A percentile compares a stretch with the other conserved stretches of the same genome.
Conservation (phyloP, 73 alveolate species). For the Paramecium bursaria region DNA sequence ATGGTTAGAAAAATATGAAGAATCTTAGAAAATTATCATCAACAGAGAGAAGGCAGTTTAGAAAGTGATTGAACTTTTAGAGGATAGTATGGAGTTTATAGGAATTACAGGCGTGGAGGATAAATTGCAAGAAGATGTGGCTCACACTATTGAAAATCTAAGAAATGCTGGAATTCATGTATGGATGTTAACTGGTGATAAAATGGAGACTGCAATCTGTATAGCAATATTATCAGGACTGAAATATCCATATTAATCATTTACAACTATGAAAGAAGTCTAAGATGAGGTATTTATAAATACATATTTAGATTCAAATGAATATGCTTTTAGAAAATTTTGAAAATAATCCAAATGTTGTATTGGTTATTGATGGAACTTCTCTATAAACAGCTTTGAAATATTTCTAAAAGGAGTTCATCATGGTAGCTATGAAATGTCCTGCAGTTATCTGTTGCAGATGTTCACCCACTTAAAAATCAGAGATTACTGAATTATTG, state of each 20-base stretch:
- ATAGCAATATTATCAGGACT: constrained; percentile 84
- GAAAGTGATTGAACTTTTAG: constrained; percentile 79
- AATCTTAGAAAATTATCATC: constrained; percentile 79
- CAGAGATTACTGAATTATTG: constrained; percentile 84
- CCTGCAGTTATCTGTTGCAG: constrained; percentile 84
- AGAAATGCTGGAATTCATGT: constrained; percentile 92
- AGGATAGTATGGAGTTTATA: constrained; percentile 84
- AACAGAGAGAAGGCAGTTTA: constrained; percentile 79
- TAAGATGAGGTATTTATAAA: constrained; percentile 61
- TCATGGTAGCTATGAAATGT: constrained; percentile 65
- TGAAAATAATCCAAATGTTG: constrained; percentile 44
- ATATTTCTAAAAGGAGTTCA: constrained; percentile 53
- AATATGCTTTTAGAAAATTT: constrained; percentile 6
- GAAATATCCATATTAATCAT: constrained; percentile 55
- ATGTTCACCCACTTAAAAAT: constrained; percentile 95
- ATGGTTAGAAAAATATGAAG: constrained; percentile 80
- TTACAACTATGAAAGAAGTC: constrained; percentile 58
- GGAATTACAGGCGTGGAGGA: constrained; percentile 97
- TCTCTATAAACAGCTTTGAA: constrained; percentile 42
- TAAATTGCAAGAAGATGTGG: constrained; percentile 91
- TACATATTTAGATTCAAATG: constrained; percentile 23
- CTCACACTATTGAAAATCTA: constrained; percentile 83
- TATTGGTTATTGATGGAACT: constrained; percentile 69
- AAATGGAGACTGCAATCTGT: constrained; percentile 96
- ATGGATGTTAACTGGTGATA: constrained; percentile 97